Conservation (phyloP, 2,329 filamentous ascomycete species). For the Xylaria hypoxylon region DNA sequence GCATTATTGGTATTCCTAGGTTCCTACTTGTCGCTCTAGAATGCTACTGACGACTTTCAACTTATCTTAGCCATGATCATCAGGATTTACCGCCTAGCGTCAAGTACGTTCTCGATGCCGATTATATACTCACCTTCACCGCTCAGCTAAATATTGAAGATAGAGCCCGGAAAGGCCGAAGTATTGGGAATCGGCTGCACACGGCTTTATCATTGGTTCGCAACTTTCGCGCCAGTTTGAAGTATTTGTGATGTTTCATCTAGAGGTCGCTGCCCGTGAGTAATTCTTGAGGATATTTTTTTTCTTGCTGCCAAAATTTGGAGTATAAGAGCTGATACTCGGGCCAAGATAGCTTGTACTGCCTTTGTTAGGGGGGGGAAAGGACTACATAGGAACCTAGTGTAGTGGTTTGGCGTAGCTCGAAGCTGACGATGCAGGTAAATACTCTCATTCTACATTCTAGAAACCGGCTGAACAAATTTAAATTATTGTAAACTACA, state of each 20-base stretch:
- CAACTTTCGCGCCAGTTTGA: slow-evolving; percentile 53
- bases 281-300: too few species aligned
- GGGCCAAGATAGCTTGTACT: too few species aligned
- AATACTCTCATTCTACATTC: too few species aligned
- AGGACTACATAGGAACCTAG: too few species aligned
- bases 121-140: slow-evolving; percentile 52
- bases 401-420: slow-evolving; percentile 59
- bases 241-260: slow-evolving; percentile 54
- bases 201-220: slow-evolving; percentile 53
- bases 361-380: too few species aligned
- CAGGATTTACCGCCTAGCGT: too few species aligned
- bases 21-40: too few species aligned
- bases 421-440: slow-evolving; percentile 56
- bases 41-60: too few species aligned
- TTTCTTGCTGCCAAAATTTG: too few species aligned
- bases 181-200: slow-evolving; percentile 48
- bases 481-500: slow-evolving; percentile 52
- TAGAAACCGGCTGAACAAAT: neutral
- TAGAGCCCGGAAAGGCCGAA: slow-evolving; percentile 41
- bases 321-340: too few species aligned
- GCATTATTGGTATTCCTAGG: too few species aligned
- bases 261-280: slow-evolving; percentile 53
- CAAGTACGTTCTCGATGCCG: slow-evolving; percentile 44
- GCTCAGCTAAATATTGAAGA: slow-evolving; percentile 48
- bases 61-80: too few species aligned